Evolutionary conservation across 31 red algal species (phyloP).

Genomic region (Pterothamnion heteromorphum): DNA sequence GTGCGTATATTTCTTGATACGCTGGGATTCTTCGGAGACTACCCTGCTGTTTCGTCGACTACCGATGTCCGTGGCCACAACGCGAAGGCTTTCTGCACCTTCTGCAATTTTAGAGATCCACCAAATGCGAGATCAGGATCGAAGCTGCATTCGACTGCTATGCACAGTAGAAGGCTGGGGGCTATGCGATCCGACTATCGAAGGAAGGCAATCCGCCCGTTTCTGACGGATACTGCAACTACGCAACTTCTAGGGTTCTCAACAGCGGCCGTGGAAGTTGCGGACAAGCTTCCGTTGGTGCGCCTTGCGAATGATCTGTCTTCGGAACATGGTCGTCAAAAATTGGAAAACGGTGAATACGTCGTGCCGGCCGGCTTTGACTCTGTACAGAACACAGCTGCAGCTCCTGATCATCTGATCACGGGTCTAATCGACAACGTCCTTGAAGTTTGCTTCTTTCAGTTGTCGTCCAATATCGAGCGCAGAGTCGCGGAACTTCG

Average conservation of each 20-base stretch:
- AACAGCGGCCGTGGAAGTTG: too few relatives aligned
- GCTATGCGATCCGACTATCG: not conserved
- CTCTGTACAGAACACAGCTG: too few relatives aligned
- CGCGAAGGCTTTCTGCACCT: not conserved
- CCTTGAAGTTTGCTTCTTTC: not conserved
- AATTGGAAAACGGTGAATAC: too few relatives aligned
- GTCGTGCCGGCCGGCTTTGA: too few relatives aligned
- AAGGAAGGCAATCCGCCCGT: too few relatives aligned
- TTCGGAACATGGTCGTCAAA: too few relatives aligned
- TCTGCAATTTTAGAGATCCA: constrained; percentile 1
- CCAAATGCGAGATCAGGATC: not conserved
- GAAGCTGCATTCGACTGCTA: not conserved
- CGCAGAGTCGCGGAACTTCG: too few relatives aligned
- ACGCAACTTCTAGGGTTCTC: too few relatives aligned
- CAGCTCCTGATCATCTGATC: not conserved
- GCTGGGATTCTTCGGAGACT: not conserved
- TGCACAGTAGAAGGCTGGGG: not conserved
- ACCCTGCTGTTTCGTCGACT: not conserved
- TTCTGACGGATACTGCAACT: too few relatives aligned
- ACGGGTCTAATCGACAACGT: not conserved
- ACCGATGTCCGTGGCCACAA: not conserved
- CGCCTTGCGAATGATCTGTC: too few relatives aligned
- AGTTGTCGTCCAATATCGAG: too few relatives aligned
- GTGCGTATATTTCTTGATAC: not conserved
- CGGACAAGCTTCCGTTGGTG: too few relatives aligned